phyloP scores from a whole-genome alignment of 192 early-diverging fungal species.

The Globomyces pollinis-pini region DNA sequence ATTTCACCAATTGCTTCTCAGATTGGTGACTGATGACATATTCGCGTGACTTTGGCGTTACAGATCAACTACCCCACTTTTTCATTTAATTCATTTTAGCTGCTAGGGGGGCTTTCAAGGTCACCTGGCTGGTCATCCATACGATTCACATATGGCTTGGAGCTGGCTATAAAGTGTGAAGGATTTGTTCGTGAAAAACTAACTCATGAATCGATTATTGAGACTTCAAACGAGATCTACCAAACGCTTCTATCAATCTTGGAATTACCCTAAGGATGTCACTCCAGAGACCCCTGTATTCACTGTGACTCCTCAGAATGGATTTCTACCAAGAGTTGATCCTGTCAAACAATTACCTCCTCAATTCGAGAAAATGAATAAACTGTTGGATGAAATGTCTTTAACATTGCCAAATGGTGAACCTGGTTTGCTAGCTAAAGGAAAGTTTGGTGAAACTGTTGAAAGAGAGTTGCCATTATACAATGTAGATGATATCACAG shows the following conservation, averaged over 20 bases:
- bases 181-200: no score
- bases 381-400: conserved; percentile 72
- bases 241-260: conserved; percentile 1
- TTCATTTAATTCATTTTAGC: no score
- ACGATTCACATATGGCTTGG: no score
- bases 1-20: no score
- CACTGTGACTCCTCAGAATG: conserved; percentile 32
- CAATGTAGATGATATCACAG: conserved; percentile 63
- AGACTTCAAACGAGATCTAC: not conserved
- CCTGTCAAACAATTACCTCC: conserved; percentile 62
- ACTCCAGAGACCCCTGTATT: conserved; percentile 20
- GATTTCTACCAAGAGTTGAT: conserved; percentile 55
- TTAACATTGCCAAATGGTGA: conserved; percentile 54
- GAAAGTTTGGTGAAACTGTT: conserved; percentile 72
- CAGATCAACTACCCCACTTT: no score
- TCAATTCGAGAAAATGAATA: conserved; percentile 61
- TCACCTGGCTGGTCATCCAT: no score
- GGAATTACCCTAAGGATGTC: not conserved
- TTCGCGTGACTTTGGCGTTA: no score
- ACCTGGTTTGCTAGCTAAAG: conserved; percentile 67
- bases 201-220: conserved; percentile 1
- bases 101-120: no score
- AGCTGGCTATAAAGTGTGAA: no score
- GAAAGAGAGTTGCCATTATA: conserved; percentile 61
- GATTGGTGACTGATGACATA: no score